These are phyloP conservation scores for Sphaerostilbella broomeana DNA, from an alignment of 2,329 filamentous ascomycete species.

Conservation along the genomic window DNA sequence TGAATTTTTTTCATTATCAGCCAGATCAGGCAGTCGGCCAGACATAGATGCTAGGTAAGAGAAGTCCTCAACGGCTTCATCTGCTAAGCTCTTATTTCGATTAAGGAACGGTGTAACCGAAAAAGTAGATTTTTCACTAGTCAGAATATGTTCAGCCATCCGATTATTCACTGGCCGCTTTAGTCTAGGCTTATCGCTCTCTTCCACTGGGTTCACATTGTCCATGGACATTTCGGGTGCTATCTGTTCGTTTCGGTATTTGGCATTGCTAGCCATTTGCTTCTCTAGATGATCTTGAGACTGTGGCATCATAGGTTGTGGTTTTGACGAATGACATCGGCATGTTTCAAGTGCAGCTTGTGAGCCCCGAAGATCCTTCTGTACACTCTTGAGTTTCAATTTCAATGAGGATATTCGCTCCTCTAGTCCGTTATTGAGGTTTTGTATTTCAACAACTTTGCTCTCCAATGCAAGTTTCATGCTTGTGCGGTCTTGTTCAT, in stretches of 20 bases:
- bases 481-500: constrained; percentile 42
- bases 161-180: constrained; percentile 49
- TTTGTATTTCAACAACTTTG: constrained; percentile 53
- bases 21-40: constrained; percentile 3
- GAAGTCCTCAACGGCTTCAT: constrained; percentile 26
- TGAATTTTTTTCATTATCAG: neutral
- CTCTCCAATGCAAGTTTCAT: constrained; percentile 42
- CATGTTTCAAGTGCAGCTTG: constrained; percentile 34
- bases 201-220: constrained; percentile 42
- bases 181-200: constrained; percentile 35
- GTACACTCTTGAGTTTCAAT: constrained; percentile 61
- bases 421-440: constrained; percentile 58
- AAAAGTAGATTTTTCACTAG: constrained; percentile 85
- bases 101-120: constrained; percentile 93
- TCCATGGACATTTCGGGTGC: constrained; percentile 39
- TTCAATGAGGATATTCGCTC: constrained; percentile 64
- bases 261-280: constrained; percentile 19
- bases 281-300: constrained; percentile 20
- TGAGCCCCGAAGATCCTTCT: constrained; percentile 64
- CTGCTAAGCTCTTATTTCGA: constrained; percentile 52
- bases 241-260: constrained; percentile 39
- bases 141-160: constrained; percentile 41
- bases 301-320: constrained; percentile 16
- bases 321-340: constrained; percentile 36
- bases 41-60: constrained; percentile 15